Evolutionary conservation across 345 rosid genomes (phyloP).

Genomic region (Arabis hirsuta): DNA sequence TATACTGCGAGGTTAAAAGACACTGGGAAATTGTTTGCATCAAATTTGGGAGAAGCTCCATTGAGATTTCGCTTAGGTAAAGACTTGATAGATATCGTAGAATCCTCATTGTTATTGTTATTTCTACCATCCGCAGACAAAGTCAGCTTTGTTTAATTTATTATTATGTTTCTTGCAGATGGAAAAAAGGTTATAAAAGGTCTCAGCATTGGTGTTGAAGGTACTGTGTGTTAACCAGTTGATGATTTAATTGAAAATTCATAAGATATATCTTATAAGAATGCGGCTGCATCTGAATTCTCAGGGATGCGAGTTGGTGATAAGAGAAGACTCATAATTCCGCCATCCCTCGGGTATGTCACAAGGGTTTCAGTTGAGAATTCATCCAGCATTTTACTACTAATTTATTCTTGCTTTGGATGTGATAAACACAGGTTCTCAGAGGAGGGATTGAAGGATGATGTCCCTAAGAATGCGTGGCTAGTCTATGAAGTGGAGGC

Average conservation of each 20-base stretch:
- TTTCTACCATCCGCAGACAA: not conserved
- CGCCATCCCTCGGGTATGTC: slow-evolving; percentile 69
- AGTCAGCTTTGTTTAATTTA: too few relatives aligned
- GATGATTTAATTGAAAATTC: too few relatives aligned
- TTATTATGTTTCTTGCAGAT: slow-evolving; percentile 42
- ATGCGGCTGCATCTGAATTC: not conserved
- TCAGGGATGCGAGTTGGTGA: slow-evolving; percentile 89
- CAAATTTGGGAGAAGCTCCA: slow-evolving; percentile 36
- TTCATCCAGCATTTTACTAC: too few relatives aligned
- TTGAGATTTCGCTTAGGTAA: not conserved
- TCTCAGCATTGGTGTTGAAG: slow-evolving; percentile 63
- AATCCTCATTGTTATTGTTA: not conserved
- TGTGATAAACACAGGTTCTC: slow-evolving; percentile 30
- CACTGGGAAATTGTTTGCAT: slow-evolving; percentile 47
- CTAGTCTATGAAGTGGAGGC: slow-evolving; percentile 75
- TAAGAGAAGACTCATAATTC: slow-evolving; percentile 75
- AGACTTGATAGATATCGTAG: not conserved
- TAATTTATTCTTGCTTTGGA: too few relatives aligned
- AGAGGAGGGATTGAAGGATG: slow-evolving; percentile 48
- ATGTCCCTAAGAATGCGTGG: slow-evolving; percentile 75
- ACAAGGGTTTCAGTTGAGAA: too few relatives aligned
- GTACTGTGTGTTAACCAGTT: slow-evolving; percentile 41
- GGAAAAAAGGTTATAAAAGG: slow-evolving; percentile 46
- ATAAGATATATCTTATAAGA: too few relatives aligned
- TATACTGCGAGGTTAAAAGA: slow-evolving; percentile 52